Conservation (phyloP, 2,329 filamentous ascomycete species). For the Nemania abortiva region DNA sequence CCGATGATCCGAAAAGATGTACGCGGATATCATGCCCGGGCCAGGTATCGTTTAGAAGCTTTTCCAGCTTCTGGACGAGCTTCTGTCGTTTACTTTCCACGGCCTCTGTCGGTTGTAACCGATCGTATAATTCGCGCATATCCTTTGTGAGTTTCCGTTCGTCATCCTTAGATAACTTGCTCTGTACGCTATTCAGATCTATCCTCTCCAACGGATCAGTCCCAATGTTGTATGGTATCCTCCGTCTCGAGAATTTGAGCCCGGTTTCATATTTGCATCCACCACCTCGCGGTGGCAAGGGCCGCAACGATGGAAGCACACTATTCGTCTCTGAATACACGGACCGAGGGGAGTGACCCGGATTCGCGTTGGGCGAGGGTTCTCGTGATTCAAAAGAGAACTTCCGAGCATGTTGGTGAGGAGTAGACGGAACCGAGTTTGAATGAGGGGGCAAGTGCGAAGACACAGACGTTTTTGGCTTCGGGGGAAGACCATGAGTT, state of each 20-base stretch:
- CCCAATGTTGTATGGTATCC: slow-evolving; percentile 94
- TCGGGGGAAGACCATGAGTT: slow-evolving; percentile 44
- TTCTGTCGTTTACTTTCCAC: slow-evolving; percentile 80
- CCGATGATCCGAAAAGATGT: slow-evolving; percentile 97
- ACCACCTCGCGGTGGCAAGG: slow-evolving; percentile 68
- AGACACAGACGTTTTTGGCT: slow-evolving; percentile 51
- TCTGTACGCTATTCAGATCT: slow-evolving; percentile 78
- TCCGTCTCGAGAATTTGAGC: slow-evolving; percentile 81
- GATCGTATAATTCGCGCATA: slow-evolving; percentile 86
- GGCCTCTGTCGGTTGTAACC: slow-evolving; percentile 82
- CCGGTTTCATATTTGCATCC: slow-evolving; percentile 92
- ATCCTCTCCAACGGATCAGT: slow-evolving; percentile 80
- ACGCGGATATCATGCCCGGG: slow-evolving; percentile 90
- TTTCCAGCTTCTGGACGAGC: slow-evolving; percentile 89
- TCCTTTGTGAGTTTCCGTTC: slow-evolving; percentile 82
- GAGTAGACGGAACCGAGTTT: slow-evolving; percentile 92
- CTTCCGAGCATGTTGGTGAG: slow-evolving; percentile 86
- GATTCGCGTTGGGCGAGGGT: slow-evolving; percentile 82
- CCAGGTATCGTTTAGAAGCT: slow-evolving; percentile 90
- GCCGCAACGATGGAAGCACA: slow-evolving; percentile 74
- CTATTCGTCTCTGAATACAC: slow-evolving; percentile 90
- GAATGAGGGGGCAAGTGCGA: slow-evolving; percentile 73
- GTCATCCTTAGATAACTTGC: slow-evolving; percentile 76
- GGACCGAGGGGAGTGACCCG: slow-evolving; percentile 88
- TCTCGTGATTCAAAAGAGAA: slow-evolving; percentile 82